phyloP scores from a whole-genome alignment of 495 filamentous ascomycete genomes.

The Chaetomium fimeti region DNA sequence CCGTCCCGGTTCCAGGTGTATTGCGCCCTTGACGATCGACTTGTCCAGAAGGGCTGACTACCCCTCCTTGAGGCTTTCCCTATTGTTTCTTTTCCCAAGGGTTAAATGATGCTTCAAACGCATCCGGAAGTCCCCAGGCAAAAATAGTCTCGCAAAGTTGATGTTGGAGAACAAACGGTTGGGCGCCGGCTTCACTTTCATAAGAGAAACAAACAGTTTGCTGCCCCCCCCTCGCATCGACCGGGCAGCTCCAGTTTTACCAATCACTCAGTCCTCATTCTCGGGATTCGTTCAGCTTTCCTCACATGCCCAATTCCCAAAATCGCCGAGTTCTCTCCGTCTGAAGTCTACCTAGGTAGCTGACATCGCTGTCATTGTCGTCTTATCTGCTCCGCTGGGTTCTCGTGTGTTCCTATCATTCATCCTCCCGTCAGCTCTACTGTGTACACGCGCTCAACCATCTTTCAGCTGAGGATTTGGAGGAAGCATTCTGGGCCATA shows the following conservation, averaged over 20 bases:
- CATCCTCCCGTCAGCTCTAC: background rate
- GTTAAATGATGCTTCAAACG: background rate
- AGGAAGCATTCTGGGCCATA: background rate
- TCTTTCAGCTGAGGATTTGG: background rate
- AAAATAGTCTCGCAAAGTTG: background rate
- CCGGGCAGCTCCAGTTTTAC: background rate
- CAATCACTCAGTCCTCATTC: background rate
- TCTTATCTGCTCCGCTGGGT: background rate
- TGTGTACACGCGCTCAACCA: background rate
- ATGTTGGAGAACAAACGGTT: background rate
- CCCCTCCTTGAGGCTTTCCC: background rate
- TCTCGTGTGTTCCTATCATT: background rate
- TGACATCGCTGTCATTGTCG: background rate
- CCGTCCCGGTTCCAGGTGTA: slow-evolving; percentile 12
- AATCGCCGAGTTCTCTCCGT: slow-evolving; percentile 2
- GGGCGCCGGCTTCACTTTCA: background rate
- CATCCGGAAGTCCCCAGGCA: background rate
- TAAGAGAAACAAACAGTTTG: background rate
- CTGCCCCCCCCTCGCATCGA: slow-evolving; percentile 1
- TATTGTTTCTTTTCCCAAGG: background rate
- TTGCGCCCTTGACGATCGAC: background rate
- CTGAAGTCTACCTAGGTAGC: too few relatives aligned
- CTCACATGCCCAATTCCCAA: background rate
- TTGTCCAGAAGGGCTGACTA: background rate
- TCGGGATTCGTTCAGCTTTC: background rate